phyloP scores from a whole-genome alignment of 2,329 filamentous ascomycete species.

The Teratosphaeria viscida region DNA sequence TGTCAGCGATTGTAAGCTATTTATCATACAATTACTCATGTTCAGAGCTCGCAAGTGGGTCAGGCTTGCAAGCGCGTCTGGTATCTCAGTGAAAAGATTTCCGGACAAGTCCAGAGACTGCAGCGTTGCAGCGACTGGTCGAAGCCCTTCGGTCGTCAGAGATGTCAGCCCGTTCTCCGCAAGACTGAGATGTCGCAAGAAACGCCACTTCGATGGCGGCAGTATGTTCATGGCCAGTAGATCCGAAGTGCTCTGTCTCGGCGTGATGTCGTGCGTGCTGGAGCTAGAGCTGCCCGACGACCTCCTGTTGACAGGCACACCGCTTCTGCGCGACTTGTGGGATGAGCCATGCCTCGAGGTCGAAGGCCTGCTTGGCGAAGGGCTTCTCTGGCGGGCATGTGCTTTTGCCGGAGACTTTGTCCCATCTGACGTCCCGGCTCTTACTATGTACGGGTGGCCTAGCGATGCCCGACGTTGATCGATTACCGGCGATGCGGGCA shows the following conservation, averaged over 20 bases:
- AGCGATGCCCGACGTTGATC: slow-evolving; percentile 38
- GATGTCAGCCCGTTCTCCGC: slow-evolving; percentile 83
- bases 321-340: slow-evolving; percentile 52
- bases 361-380: slow-evolving; percentile 66
- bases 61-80: slow-evolving; percentile 76
- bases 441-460: slow-evolving; percentile 43
- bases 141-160: slow-evolving; percentile 63
- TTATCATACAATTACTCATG: slow-evolving; percentile 95
- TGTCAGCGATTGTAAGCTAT: slow-evolving; percentile 76
- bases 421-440: slow-evolving; percentile 46
- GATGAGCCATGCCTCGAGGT: slow-evolving; percentile 63
- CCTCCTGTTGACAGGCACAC: slow-evolving; percentile 56
- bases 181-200: slow-evolving; percentile 81
- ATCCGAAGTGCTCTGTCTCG: slow-evolving; percentile 64
- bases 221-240: slow-evolving; percentile 61
- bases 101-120: slow-evolving; percentile 86
- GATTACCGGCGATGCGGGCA: slow-evolving; percentile 54
- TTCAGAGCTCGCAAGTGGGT: slow-evolving; percentile 87
- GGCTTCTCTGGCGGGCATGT: slow-evolving; percentile 52
- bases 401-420: slow-evolving; percentile 25
- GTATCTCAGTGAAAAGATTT: slow-evolving; percentile 89
- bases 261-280: slow-evolving; percentile 46
- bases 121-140: slow-evolving; percentile 74
- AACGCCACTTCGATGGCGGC: slow-evolving; percentile 85
- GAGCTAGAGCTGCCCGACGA: slow-evolving; percentile 94